Conservation (phyloP, 2,329 filamentous ascomycete species). For the Septoria linicola region DNA sequence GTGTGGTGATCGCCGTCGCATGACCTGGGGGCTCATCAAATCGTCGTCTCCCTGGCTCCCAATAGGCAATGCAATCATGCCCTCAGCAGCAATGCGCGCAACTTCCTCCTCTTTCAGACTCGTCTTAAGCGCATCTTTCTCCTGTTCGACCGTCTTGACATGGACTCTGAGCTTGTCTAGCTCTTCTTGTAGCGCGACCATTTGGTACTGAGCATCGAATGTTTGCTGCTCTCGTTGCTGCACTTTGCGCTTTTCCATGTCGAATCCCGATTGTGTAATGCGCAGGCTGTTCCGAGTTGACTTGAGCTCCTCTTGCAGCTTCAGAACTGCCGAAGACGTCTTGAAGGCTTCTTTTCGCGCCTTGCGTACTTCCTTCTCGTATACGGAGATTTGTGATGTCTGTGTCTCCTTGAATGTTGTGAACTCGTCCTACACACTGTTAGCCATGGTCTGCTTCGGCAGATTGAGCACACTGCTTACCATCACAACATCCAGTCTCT, state of each 20-base stretch:
- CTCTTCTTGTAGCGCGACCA: constrained; percentile 66
- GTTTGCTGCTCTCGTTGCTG: constrained; percentile 66
- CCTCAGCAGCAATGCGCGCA: constrained; percentile 69
- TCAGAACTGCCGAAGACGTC: constrained; percentile 66
- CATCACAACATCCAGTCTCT: constrained; percentile 68
- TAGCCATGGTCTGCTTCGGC: constrained; percentile 17
- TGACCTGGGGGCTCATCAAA: constrained; percentile 59
- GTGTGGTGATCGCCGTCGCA: constrained; percentile 20
- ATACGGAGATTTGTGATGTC: constrained; percentile 46
- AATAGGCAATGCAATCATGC: constrained; percentile 63
- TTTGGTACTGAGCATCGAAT: constrained; percentile 64
- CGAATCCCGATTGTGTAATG: constrained; percentile 58
- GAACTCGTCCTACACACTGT: constrained; percentile 61
- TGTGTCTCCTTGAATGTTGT: constrained; percentile 64
- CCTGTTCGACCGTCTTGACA: constrained; percentile 66
- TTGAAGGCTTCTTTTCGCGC: constrained; percentile 73
- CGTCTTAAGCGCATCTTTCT: constrained; percentile 71
- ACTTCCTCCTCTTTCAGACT: constrained; percentile 72
- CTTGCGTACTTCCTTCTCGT: constrained; percentile 72
- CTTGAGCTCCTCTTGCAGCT: constrained; percentile 73
- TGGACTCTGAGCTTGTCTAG: constrained; percentile 63
- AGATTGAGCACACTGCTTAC: constrained; percentile 49
- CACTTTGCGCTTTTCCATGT: constrained; percentile 63
- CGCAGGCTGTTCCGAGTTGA: constrained; percentile 56
- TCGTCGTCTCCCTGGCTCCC: constrained; percentile 51